A percentile compares a stretch with the other conserved stretches of the same genome.
Evolutionary conservation across 768 basidiomycete genomes (phyloP).

Genomic region (Panaeolus papilionaceus): DNA sequence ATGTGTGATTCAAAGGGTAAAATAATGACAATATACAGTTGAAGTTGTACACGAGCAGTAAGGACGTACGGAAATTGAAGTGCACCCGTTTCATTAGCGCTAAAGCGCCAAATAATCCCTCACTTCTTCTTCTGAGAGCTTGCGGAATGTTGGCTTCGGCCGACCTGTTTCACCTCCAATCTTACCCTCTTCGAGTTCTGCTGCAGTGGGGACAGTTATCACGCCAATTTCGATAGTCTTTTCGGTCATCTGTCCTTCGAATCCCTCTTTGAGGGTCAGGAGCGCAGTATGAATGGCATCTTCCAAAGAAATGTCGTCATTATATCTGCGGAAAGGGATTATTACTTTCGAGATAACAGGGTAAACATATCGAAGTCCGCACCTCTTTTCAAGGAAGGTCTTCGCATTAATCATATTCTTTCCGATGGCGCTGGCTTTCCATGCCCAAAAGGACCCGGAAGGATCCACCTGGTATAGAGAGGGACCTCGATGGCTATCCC

Average conservation of each 20-base stretch:
- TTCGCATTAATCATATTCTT: slow-evolving; percentile 99
- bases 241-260: slow-evolving; percentile 99
- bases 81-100: slow-evolving; percentile 31
- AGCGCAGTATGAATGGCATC: slow-evolving; percentile 99
- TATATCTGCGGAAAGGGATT: slow-evolving; percentile 69
- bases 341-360: slow-evolving; percentile 26
- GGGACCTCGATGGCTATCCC: slow-evolving; percentile 93
- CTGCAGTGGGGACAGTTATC: slow-evolving; percentile 83
- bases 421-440: slow-evolving; percentile 99
- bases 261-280: slow-evolving; percentile 97
- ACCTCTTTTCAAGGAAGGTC: slow-evolving; percentile 99
- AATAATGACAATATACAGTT: slow-evolving; percentile 25
- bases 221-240: slow-evolving; percentile 99
- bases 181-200: slow-evolving; percentile 73
- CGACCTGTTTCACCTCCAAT: slow-evolving; percentile 71
- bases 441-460: slow-evolving; percentile 99
- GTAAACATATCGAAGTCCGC: slow-evolving; percentile 36
- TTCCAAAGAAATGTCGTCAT: slow-evolving; percentile 98
- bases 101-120: slow-evolving; percentile 93
- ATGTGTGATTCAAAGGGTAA: slow-evolving; percentile 27
- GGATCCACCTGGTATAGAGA: slow-evolving; percentile 99
- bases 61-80: slow-evolving; percentile 31
- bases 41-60: slow-evolving; percentile 26
- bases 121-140: slow-evolving; percentile 96
- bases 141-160: slow-evolving; percentile 90